Evolutionary conservation across 2,329 filamentous ascomycete genomes (phyloP), one percentile per base, ranked within the genome.

Genomic region (Fusarium compactum): DNA sequence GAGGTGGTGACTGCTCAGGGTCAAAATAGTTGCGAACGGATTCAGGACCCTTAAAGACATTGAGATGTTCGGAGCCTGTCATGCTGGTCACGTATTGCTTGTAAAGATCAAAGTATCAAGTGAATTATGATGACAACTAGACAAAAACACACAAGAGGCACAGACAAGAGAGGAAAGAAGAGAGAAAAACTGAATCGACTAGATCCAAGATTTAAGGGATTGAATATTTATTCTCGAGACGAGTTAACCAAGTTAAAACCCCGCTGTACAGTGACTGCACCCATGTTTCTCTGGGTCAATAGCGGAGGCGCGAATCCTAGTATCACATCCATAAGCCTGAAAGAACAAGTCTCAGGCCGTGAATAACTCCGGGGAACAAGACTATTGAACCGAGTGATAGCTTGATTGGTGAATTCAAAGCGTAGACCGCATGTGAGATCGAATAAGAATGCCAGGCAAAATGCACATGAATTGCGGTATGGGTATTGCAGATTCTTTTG

Each of bases 11-110:
- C 5, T 75, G 79, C 57, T 90, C 87, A 2, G 88, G 88, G 67
- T 90, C 80, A 70, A 88, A 90, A 74, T 88, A 90, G 40, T 88
- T 78, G 58, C 81, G 83, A 62, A 90, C 76, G 8, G 87, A 85
- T 68, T 87, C 81, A 22, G 85, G 82, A 11, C 88, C 88, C 11
- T 81, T 83, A 72, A 86, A 90, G 34, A 88, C 84, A 73, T 90
- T 90, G 51, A 82, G 76, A 52, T 70, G 46, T 43, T 73, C 74
- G 29, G 65, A 61, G 58, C 54, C 69, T 32, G 67, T 62, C 76
- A 78, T 78, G n/a, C 30, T 71, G 68, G 41, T 43, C 54, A 71
- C 62, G 58, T 55, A 60, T 64, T 15, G 62, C 62, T 47, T 43
- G 24, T 16, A 12, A 44, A 46, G 54, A 22, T 41, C 40, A 47